Conservation (phyloP, 306 rosid species). For the Trichosanthes truncata region DNA sequence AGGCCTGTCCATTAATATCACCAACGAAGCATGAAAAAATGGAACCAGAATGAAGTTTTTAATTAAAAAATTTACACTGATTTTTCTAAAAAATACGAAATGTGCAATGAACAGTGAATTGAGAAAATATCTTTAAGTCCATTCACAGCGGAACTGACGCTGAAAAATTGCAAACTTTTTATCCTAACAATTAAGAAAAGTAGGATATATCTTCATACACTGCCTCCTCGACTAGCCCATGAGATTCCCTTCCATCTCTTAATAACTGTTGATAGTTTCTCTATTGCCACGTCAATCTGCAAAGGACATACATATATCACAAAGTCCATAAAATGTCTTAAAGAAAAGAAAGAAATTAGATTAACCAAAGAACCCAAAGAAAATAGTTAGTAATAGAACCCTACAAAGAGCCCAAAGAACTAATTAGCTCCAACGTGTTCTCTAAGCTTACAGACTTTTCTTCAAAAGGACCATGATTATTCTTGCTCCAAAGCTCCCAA, state of each 20-base stretch:
- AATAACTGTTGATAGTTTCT: slow-evolving; percentile 31
- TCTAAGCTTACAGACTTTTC: no score
- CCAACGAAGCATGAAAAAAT: neutral
- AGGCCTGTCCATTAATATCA: neutral
- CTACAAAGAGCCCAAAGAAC: no score
- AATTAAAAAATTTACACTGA: neutral
- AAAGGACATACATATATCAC: neutral
- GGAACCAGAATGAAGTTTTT: neutral
- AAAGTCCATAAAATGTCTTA: neutral
- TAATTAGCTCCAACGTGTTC: no score
- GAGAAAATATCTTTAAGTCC: neutral
- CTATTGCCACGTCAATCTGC: slow-evolving; percentile 49
- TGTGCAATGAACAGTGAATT: neutral
- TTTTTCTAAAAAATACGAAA: neutral
- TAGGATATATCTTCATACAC: slow-evolving; percentile 35
- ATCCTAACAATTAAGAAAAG: neutral
- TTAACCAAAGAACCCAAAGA: neutral
- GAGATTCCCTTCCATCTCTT: slow-evolving; percentile 57
- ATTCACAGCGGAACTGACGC: neutral
- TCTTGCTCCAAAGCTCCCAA: no score
- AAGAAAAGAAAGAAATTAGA: neutral
- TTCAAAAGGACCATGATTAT: no score
- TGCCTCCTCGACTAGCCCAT: slow-evolving; percentile 85
- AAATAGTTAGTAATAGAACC: neutral
- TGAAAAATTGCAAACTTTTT: neutral